Percentiles rank a stretch among this genome's conserved stretches.
Evolutionary conservation across 805 yeast species (phyloP).

Genomic region (Teunomyces aglyptinius): DNA sequence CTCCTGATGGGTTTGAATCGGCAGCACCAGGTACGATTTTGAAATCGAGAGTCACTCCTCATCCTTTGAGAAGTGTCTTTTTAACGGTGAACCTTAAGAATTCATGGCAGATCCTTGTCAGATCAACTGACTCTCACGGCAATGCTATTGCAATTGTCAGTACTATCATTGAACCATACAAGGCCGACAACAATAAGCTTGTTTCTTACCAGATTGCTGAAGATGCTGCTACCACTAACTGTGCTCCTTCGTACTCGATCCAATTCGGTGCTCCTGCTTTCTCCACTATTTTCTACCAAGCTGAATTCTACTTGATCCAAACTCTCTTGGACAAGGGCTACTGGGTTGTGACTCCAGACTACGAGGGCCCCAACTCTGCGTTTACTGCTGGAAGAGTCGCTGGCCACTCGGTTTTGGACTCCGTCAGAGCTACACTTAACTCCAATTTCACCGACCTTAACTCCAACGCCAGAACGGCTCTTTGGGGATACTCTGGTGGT

Average conservation of each 20-base stretch:
- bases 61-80: constrained; percentile 10
- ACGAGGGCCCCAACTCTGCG: constrained; percentile 32
- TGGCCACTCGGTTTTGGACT: constrained; percentile 30
- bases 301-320: constrained; percentile 14
- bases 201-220: constrained; percentile 28
- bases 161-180: constrained; percentile 29
- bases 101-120: constrained; percentile 13
- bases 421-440: constrained; percentile 26
- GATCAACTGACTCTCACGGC: constrained; percentile 21
- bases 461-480: constrained; percentile 15
- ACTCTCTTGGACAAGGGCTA: constrained; percentile 25
- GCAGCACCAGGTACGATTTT: constrained; percentile 13
- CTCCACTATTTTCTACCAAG: constrained; percentile 14
- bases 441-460: constrained; percentile 18
- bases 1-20: constrained; percentile 15
- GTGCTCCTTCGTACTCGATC: constrained; percentile 28
- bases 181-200: constrained; percentile 24
- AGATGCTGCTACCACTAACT: constrained; percentile 25
- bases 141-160: constrained; percentile 24
- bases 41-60: constrained; percentile 10
- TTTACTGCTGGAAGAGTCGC: constrained; percentile 33
- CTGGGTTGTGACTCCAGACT: constrained; percentile 33
- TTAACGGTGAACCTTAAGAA: constrained; percentile 11
- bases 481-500: constrained; percentile 44
- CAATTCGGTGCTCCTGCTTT: constrained; percentile 11